Evolutionary conservation across 371 early-diverging fungal species (phyloP).

Genomic region (Haplosporangium sp.): DNA sequence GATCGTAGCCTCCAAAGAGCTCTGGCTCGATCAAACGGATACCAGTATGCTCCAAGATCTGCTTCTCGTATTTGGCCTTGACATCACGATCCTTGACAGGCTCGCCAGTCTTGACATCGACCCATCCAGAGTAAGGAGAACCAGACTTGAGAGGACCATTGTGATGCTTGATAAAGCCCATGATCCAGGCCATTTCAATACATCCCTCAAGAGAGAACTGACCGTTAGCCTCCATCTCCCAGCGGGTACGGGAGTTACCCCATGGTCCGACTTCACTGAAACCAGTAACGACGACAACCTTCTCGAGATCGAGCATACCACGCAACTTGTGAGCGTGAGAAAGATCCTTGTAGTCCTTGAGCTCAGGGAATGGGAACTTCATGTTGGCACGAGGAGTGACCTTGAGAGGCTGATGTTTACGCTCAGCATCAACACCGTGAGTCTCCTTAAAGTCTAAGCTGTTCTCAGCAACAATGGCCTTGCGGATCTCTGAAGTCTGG

Average conservation of each 20-base stretch:
- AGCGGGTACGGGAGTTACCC: constrained; percentile 94
- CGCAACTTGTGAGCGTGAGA: constrained; percentile 80
- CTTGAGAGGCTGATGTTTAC: constrained; percentile 80
- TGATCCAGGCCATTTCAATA: constrained; percentile 98
- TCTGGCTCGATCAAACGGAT: constrained; percentile 95
- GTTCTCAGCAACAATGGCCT: constrained; percentile 85
- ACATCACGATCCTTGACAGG: constrained; percentile 93
- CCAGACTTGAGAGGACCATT: constrained; percentile 89
- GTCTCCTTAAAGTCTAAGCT: constrained; percentile 83
- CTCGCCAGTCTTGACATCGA: constrained; percentile 90
- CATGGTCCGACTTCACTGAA: constrained; percentile 96
- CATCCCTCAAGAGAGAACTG: constrained; percentile 96
- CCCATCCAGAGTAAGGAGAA: constrained; percentile 91
- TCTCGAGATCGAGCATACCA: constrained; percentile 92
- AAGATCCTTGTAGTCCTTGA: constrained; percentile 75
- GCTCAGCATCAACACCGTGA: constrained; percentile 80
- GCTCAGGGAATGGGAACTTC: constrained; percentile 90
- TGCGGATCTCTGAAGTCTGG: constrained; percentile 89
- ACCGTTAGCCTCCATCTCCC: constrained; percentile 97
- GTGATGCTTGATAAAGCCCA: constrained; percentile 94
- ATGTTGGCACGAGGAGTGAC: constrained; percentile 94
- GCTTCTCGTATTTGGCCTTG: constrained; percentile 93
- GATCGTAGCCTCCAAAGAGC: constrained; percentile 93
- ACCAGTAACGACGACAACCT: constrained; percentile 94
- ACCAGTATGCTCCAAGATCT: constrained; percentile 93